These are phyloP conservation scores for Apiospora saccharicola DNA, from an alignment of 2,329 filamentous ascomycete genomes.

Conservation along the genomic window DNA sequence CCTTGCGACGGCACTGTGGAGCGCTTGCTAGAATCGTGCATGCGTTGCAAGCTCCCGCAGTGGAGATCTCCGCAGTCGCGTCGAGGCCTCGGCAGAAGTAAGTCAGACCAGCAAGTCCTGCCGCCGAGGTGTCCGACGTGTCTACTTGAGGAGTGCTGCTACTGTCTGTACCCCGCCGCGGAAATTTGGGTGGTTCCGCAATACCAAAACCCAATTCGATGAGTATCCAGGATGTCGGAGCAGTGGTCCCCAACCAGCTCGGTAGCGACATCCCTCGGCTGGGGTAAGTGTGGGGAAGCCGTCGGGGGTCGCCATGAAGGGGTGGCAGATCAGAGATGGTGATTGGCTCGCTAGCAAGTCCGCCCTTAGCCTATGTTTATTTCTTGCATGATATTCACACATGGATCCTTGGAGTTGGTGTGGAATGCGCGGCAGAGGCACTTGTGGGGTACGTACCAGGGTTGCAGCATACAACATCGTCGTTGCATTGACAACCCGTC, in stretches of 20 bases:
- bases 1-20: not conserved
- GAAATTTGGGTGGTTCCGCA: not conserved
- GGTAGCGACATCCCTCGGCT: not conserved
- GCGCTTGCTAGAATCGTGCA: not conserved
- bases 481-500: not conserved
- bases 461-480: not conserved
- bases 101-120: fast-evolving
- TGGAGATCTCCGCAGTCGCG: not conserved
- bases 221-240: not conserved
- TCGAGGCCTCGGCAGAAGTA: not conserved
- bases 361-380: not conserved
- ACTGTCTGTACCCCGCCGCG: not conserved
- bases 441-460: not conserved
- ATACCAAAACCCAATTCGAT: not conserved
- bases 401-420: not conserved
- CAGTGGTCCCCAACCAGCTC: not conserved
- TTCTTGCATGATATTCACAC: not conserved
- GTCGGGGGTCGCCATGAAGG: not conserved
- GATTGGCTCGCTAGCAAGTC: not conserved
- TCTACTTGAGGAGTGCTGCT: not conserved
- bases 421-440: not conserved
- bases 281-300: not conserved
- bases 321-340: not conserved
- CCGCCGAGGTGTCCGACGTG: not conserved
- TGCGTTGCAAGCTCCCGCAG: not conserved